phyloP scores from a whole-genome alignment of 345 rosid genomes.

The Lepidium sativum region DNA sequence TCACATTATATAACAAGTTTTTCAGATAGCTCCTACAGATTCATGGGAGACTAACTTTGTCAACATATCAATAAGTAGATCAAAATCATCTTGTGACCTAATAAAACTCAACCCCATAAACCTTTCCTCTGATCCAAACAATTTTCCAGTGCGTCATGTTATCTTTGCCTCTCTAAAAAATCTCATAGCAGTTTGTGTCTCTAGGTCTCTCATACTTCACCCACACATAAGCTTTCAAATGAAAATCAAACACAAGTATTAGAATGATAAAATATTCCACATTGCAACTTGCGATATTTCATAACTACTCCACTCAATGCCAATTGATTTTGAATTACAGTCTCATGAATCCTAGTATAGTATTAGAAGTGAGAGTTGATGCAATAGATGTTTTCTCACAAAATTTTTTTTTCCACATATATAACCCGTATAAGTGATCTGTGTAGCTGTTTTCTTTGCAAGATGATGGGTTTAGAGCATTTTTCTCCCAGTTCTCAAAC shows the following conservation, averaged over 20 bases:
- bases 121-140: slow-evolving; percentile 27
- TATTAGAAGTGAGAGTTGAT: no score
- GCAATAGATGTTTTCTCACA: no score
- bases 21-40: not conserved
- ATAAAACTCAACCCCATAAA: slow-evolving; percentile 53
- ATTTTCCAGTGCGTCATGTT: slow-evolving; percentile 32
- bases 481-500: no score
- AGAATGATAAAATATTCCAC: no score
- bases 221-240: slow-evolving; percentile 60
- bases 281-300: no score
- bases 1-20: not conserved
- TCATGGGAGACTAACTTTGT: slow-evolving; percentile 4
- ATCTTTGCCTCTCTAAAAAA: slow-evolving; percentile 43
- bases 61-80: slow-evolving; percentile 12
- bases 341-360: no score
- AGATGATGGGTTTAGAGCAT: no score
- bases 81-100: slow-evolving; percentile 51
- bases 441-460: no score
- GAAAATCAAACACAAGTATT: not conserved
- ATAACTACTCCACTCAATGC: no score
- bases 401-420: no score
- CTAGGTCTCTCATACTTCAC: slow-evolving; percentile 49
- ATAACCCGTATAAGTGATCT: no score
- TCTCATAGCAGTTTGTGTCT: slow-evolving; percentile 39
- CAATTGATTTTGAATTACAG: no score